These are phyloP conservation scores for Hippophae rhamnoides DNA, from an alignment of 306 rosid genomes.

Conservation along the genomic window DNA sequence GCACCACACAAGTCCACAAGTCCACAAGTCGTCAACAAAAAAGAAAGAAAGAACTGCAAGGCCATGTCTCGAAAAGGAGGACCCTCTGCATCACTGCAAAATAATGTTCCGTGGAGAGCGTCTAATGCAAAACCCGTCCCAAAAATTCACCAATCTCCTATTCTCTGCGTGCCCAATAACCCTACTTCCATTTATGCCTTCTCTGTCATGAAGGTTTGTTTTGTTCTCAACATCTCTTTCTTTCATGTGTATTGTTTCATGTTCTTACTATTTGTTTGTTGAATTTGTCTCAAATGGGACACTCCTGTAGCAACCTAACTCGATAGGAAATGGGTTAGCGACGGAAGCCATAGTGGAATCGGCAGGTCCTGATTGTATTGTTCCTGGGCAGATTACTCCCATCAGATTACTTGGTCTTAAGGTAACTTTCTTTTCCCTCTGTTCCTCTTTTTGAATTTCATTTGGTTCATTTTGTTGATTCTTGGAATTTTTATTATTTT, in stretches of 20 bases:
- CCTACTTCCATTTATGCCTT: slow-evolving; percentile 59
- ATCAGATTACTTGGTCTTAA: slow-evolving; percentile 68
- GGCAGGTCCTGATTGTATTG: slow-evolving; percentile 89
- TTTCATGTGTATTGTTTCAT: neutral
- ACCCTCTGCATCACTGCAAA: slow-evolving; percentile 32
- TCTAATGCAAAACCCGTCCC: slow-evolving; percentile 48
- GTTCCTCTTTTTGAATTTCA: neutral
- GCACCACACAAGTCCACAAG: neutral
- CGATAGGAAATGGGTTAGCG: slow-evolving; percentile 70
- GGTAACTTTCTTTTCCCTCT: slow-evolving; percentile 27
- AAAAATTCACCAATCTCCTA: slow-evolving; percentile 70
- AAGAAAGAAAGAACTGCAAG: neutral
- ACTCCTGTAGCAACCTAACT: slow-evolving; percentile 52
- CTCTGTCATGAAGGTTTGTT: slow-evolving; percentile 57
- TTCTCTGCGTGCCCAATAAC: slow-evolving; percentile 53
- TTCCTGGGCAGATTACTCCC: slow-evolving; percentile 72
- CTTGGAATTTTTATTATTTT: neutral
- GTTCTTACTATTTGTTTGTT: neutral
- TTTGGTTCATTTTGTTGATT: neutral
- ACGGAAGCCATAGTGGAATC: slow-evolving; percentile 75
- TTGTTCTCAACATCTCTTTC: slow-evolving; percentile 1
- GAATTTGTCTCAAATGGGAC: slow-evolving; percentile 1
- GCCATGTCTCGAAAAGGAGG: slow-evolving; percentile 60
- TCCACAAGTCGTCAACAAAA: neutral
- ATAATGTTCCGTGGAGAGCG: slow-evolving; percentile 90